These are phyloP conservation scores for Beauveria varroae DNA, from an alignment of 2,329 filamentous ascomycete species.

Conservation along the genomic window DNA sequence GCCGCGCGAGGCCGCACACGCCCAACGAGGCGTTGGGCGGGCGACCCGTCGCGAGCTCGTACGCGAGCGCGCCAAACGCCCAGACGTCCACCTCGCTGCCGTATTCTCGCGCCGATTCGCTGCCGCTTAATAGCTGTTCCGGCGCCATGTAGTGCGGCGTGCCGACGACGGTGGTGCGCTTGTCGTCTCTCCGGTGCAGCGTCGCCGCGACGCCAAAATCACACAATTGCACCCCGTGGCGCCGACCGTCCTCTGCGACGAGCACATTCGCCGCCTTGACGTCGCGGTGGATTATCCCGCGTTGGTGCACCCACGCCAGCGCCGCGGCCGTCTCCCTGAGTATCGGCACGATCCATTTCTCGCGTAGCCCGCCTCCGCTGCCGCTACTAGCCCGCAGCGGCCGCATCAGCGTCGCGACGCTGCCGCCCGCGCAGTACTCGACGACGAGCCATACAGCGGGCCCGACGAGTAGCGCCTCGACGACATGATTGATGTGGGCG, in stretches of 20 bases:
- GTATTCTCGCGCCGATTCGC: constrained; percentile 34
- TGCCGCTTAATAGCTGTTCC: constrained; percentile 40
- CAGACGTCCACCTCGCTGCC: constrained; percentile 57
- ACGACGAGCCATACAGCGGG: constrained; percentile 62
- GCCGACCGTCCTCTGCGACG: constrained; percentile 50
- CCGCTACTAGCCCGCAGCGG: constrained; percentile 24
- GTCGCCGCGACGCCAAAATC: constrained; percentile 62
- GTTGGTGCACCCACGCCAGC: constrained; percentile 41
- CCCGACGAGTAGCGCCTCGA: constrained; percentile 56
- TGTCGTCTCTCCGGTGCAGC: constrained; percentile 50
- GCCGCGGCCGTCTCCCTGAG: constrained; percentile 41
- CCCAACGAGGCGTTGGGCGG: constrained; percentile 45
- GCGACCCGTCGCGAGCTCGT: constrained; percentile 57
- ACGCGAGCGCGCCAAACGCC: constrained; percentile 61
- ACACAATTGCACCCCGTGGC: constrained; percentile 49
- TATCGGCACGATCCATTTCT: constrained; percentile 46
- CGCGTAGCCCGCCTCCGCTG: constrained; percentile 30
- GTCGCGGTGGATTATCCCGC: constrained; percentile 45
- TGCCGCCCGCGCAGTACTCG: constrained; percentile 61
- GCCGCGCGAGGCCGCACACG: constrained; percentile 32
- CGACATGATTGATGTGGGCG: constrained; percentile 59
- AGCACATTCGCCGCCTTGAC: constrained; percentile 56
- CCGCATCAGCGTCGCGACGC: constrained; percentile 50
- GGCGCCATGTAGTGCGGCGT: constrained; percentile 65
- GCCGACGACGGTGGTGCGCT: constrained; percentile 59